A percentile compares a stretch with the other conserved stretches of the same genome.
phyloP scores from a whole-genome alignment of 305 asterid species.

The Plantago coronopus region DNA sequence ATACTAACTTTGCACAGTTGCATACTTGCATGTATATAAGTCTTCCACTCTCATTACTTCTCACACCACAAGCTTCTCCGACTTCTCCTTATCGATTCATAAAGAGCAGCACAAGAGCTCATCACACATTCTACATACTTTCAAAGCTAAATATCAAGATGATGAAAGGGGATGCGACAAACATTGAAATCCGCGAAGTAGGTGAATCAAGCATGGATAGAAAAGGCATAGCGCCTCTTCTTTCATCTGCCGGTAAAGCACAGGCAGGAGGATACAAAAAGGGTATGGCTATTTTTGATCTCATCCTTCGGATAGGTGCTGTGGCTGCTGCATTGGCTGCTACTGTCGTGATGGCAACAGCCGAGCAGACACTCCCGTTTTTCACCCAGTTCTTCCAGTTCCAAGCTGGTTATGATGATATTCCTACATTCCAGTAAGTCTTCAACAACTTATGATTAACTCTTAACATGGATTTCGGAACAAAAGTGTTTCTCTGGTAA shows the following conservation, averaged over 20 bases:
- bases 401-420: constrained; percentile 13
- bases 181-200: constrained; percentile 42
- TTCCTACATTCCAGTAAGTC: not conserved
- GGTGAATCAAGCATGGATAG: constrained; percentile 61
- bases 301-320: constrained; percentile 5
- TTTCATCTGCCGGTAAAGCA: too few species aligned
- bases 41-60: too few species aligned
- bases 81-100: constrained; percentile 6
- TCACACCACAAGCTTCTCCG: constrained; percentile 6
- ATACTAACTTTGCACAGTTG: constrained; percentile 1
- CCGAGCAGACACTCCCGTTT: constrained; percentile 10
- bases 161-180: constrained; percentile 57
- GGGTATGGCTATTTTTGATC: constrained; percentile 8
- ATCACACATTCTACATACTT: not conserved
- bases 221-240: constrained; percentile 79
- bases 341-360: not conserved
- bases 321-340: constrained; percentile 4
- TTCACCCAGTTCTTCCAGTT: constrained; percentile 10
- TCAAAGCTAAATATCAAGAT: constrained; percentile 21
- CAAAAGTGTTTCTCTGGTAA: too few species aligned
- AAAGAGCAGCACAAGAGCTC: not conserved
- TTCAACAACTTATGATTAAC: not conserved
- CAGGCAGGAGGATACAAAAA: constrained; percentile 9
- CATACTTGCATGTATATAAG: too few species aligned
- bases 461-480: too few species aligned